A percentile compares a stretch with the other conserved stretches of the same genome.
Conservation (phyloP, 2,329 filamentous ascomycete genomes). For the Diaporthe amygdali region DNA sequence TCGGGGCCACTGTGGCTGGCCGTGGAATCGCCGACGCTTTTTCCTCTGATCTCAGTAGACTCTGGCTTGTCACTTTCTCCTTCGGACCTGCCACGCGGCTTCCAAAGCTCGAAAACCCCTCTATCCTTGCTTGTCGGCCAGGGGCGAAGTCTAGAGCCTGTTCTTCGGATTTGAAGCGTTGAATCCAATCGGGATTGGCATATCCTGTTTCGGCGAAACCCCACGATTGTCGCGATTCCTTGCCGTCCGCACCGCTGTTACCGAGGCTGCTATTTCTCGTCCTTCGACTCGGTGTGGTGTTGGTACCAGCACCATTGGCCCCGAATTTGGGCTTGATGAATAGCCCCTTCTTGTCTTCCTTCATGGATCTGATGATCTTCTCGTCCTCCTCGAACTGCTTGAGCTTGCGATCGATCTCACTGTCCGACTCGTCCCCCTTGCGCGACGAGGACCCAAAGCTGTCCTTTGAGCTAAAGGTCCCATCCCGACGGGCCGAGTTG, state of each 20-base stretch:
- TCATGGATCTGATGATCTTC: slow-evolving; percentile 30
- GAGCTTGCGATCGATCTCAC: slow-evolving; percentile 39
- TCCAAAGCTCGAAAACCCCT: slow-evolving; percentile 10
- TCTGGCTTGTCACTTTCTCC: neutral
- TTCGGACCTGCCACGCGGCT: slow-evolving; percentile 1
- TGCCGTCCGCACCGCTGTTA: slow-evolving; percentile 37
- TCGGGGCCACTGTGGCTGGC: slow-evolving; percentile 29
- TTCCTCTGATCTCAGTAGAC: slow-evolving; percentile 1
- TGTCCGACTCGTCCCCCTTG: slow-evolving; percentile 31
- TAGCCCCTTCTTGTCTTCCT: slow-evolving; percentile 36
- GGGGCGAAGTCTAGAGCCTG: slow-evolving; percentile 15
- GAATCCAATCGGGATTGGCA: slow-evolving; percentile 26
- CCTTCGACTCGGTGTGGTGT: slow-evolving; percentile 37
- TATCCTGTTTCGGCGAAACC: slow-evolving; percentile 18
- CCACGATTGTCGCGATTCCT: slow-evolving; percentile 29
- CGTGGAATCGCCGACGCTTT: slow-evolving; percentile 27
- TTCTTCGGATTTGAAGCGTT: slow-evolving; percentile 12
- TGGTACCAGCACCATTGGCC: slow-evolving; percentile 42
- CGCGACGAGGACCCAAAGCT: slow-evolving; percentile 25
- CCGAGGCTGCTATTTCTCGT: slow-evolving; percentile 22
- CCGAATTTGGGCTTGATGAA: slow-evolving; percentile 41
- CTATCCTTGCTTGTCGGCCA: neutral
- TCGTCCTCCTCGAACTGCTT: slow-evolving; percentile 34
- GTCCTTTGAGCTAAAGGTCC: slow-evolving; percentile 23
- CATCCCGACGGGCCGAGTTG: slow-evolving; percentile 15